Evolutionary conservation across 306 rosid genomes (phyloP), one percentile per base, ranked within the genome.

Genomic region (Luffa acutangula): DNA sequence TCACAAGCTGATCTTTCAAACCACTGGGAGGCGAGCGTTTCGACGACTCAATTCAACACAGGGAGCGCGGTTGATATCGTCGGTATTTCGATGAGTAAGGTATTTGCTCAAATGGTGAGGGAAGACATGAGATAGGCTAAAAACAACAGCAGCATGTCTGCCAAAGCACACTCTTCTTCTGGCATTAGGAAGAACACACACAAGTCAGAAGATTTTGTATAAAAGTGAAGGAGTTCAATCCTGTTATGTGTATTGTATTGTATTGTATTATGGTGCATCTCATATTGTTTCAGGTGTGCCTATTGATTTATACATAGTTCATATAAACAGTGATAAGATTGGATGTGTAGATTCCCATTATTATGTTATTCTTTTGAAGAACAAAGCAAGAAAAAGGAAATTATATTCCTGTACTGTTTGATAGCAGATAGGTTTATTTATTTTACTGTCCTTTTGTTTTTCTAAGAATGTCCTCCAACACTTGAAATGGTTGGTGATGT

Each of bases 61-160:
- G 90, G 79, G 77, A 86, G 90, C 34, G 75, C 83, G 2, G 84
- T 80, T 18, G 93, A 86, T 79, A 36, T 91, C 34, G 86, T 83
- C 39, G 90, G 83, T 60, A 69, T 89, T 67, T 91, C 96, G 15
- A 88, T 91, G 88, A 91, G 93, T 80, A 89, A 83, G 86, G 88
- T 91, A 5, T 91, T 91, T 83, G 92, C 92, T 45, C 90, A 87
- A 81, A 86, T 91, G 96, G 89, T 91, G 80, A 81, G 67, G 51
- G 96, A 88, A 75, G 96, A 89, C 49, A 81, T 52, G 89, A 83
- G 85, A 69, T 89, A 43, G 58, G 33, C 64, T 17, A 12, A 42
- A 75, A 64, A 17, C 20, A 53, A 46, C 74, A 48, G 34, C 15
- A 84, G 63, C 18, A 75, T 5, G 20, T 39, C 25, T 37, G 46